A percentile compares a stretch with the other conserved stretches of the same genome.
These are phyloP conservation scores for Dendrocalamus latiflorus DNA, from an alignment of 202 grass and related monocot species.

Conservation along the genomic window DNA sequence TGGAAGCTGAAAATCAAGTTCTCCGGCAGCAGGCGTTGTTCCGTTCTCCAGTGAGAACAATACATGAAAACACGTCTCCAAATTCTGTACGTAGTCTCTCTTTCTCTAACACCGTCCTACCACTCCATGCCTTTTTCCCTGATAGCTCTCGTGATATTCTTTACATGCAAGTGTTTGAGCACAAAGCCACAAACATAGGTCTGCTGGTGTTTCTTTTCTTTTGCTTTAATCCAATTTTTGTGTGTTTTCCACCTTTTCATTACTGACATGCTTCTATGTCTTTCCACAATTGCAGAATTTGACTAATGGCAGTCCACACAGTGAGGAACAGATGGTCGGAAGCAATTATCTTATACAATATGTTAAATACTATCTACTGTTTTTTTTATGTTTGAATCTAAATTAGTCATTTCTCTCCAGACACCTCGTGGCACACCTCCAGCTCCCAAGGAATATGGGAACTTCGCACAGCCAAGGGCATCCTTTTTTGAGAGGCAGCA, in stretches of 20 bases:
- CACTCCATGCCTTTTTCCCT: neutral
- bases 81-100: conserved; percentile 43
- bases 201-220: neutral
- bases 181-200: conserved; percentile 11
- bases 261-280: conserved; percentile 14
- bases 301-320: conserved; percentile 38
- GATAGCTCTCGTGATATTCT: neutral
- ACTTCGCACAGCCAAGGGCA: conserved; percentile 37
- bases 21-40: conserved; percentile 63
- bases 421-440: conserved; percentile 50
- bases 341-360: conserved; percentile 24
- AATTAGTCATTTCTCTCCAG: conserved; percentile 31
- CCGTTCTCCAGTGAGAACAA: conserved; percentile 40
- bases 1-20: conserved; percentile 95
- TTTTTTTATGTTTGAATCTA: conserved; percentile 30
- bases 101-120: neutral
- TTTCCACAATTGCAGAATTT: conserved; percentile 36
- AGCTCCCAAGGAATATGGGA: conserved; percentile 46
- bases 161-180: conserved; percentile 21
- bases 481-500: conserved; percentile 64
- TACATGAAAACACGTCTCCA: conserved; percentile 32
- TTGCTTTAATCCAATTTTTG: neutral
- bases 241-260: conserved; percentile 16
- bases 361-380: conserved; percentile 20
- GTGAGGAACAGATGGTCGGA: conserved; percentile 45